These are phyloP conservation scores for Melaleuca quinquenervia DNA, from an alignment of 345 rosid species.

Conservation along the genomic window DNA sequence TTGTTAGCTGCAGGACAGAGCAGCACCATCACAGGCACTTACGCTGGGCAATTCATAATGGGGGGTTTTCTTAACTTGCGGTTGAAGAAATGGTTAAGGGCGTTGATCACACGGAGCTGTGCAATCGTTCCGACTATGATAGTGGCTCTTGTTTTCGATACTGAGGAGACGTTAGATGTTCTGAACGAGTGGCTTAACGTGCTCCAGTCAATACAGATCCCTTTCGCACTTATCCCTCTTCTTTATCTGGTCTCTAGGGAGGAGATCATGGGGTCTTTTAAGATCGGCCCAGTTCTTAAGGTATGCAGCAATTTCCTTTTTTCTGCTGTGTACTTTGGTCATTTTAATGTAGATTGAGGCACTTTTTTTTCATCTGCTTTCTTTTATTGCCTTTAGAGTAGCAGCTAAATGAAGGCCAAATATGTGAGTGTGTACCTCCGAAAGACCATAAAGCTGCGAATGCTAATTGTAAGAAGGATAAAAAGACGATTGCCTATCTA, in stretches of 20 bases:
- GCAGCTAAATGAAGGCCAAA: not conserved
- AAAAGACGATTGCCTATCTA: not conserved
- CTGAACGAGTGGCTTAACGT: slow-evolving; percentile 90
- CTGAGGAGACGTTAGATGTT: slow-evolving; percentile 56
- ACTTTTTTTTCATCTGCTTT: not conserved
- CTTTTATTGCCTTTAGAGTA: not conserved
- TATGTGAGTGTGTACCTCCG: not conserved
- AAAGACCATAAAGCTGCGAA: not conserved
- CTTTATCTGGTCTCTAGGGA: slow-evolving; percentile 79
- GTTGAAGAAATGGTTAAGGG: slow-evolving; percentile 90
- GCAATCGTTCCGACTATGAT: slow-evolving; percentile 79
- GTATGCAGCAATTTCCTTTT: slow-evolving; percentile 12
- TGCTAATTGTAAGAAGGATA: not conserved
- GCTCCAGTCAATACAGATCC: slow-evolving; percentile 81
- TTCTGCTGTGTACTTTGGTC: not conserved
- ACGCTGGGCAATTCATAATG: slow-evolving; percentile 94
- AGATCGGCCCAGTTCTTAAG: slow-evolving; percentile 60
- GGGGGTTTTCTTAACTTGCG: slow-evolving; percentile 85
- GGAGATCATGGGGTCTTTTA: slow-evolving; percentile 75
- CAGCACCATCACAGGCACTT: slow-evolving; percentile 88
- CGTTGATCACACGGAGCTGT: slow-evolving; percentile 82
- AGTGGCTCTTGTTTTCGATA: slow-evolving; percentile 71
- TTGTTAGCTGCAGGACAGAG: slow-evolving; percentile 93
- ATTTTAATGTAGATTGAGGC: not conserved
- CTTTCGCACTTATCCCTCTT: slow-evolving; percentile 84